These are phyloP conservation scores for Boletus vermiculosoides DNA, from an alignment of 768 basidiomycete genomes.

Conservation along the genomic window DNA sequence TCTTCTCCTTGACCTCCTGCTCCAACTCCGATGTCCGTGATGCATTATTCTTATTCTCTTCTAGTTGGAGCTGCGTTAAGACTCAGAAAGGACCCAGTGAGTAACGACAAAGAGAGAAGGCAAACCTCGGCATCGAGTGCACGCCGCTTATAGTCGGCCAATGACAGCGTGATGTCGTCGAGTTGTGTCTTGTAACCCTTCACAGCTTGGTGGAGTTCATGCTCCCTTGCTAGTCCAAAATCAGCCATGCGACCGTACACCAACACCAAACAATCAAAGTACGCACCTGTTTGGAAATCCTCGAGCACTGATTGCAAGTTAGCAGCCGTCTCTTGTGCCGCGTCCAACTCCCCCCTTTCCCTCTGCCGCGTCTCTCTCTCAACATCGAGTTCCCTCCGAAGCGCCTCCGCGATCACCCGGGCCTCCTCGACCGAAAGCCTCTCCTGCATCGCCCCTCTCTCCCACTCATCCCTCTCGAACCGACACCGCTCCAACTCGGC, in stretches of 20 bases:
- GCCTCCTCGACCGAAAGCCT: constrained; percentile 70
- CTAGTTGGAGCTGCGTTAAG: constrained; percentile 59
- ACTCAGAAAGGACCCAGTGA: constrained; percentile 1
- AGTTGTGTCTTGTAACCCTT: constrained; percentile 80
- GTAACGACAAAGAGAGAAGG: background rate
- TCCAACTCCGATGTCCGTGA: constrained; percentile 71
- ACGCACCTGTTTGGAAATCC: constrained; percentile 88
- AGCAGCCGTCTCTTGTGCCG: constrained; percentile 67
- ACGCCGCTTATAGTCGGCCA: constrained; percentile 90
- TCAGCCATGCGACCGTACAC: constrained; percentile 3
- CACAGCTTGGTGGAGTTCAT: constrained; percentile 83
- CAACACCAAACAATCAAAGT: background rate
- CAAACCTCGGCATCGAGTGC: constrained; percentile 84
- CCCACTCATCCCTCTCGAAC: constrained; percentile 79
- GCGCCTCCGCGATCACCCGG: constrained; percentile 50
- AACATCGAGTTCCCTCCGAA: constrained; percentile 65
- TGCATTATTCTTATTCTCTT: constrained; percentile 67
- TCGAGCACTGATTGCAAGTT: constrained; percentile 92
- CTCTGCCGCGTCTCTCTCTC: constrained; percentile 59
- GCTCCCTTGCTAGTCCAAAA: constrained; percentile 69
- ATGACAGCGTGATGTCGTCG: constrained; percentile 60
- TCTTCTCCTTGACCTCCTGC: constrained; percentile 94
- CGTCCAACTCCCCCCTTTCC: constrained; percentile 56
- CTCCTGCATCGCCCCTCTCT: constrained; percentile 59
- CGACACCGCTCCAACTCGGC: constrained; percentile 85